Percentiles rank a stretch among this genome's conserved stretches.
phyloP scores from a whole-genome alignment of 352 stramenopile genomes.

The Aphanomyces astaci region DNA sequence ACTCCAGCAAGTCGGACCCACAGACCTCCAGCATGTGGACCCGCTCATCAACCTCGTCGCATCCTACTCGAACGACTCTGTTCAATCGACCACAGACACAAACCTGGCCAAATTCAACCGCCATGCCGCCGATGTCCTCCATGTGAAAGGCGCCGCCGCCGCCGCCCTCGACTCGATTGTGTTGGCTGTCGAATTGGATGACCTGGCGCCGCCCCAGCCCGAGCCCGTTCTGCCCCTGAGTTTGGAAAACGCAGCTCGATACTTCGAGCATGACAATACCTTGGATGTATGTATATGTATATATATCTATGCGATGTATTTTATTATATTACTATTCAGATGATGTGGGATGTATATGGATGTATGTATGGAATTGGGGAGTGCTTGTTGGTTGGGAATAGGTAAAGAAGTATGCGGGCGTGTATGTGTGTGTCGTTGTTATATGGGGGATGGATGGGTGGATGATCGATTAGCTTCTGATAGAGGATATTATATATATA shows the following conservation, averaged over 20 bases:
- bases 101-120: slow-evolving; percentile 84
- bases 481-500: too few relatives aligned
- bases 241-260: slow-evolving; percentile 72
- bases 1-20: neutral
- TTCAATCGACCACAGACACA: slow-evolving; percentile 43
- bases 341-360: too few relatives aligned
- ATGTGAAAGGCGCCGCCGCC: slow-evolving; percentile 44
- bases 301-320: too few relatives aligned
- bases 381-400: too few relatives aligned
- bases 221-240: slow-evolving; percentile 68
- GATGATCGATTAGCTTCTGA: too few relatives aligned
- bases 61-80: neutral
- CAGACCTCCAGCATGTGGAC: neutral
- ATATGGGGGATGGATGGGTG: too few relatives aligned
- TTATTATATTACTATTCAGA: too few relatives aligned
- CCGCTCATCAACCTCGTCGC: slow-evolving; percentile 34
- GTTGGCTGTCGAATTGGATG: slow-evolving; percentile 61
- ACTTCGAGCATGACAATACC: slow-evolving; percentile 61
- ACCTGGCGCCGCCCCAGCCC: slow-evolving; percentile 43
- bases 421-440: too few relatives aligned
- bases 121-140: slow-evolving; percentile 72
- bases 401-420: too few relatives aligned
- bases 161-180: slow-evolving; percentile 26
- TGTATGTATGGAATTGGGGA: too few relatives aligned
- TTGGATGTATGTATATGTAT: too few relatives aligned